A percentile compares a stretch with the other conserved stretches of the same genome.
phyloP scores from a whole-genome alignment of 140 eudicot species.

The Senecio squalidus region DNA sequence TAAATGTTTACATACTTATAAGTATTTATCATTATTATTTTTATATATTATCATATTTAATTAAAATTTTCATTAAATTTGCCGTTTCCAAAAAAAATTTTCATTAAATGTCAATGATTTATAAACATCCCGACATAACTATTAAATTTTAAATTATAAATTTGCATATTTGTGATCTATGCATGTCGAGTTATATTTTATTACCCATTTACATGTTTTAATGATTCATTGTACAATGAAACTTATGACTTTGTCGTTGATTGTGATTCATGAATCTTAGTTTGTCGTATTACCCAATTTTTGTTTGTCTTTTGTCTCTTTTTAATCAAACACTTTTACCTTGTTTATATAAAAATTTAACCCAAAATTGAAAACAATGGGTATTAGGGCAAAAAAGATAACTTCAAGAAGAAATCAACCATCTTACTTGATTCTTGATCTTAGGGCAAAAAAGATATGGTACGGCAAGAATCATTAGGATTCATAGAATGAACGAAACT shows the following conservation, averaged over 20 bases:
- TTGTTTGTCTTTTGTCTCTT: constrained; percentile 15
- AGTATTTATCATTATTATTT: not conserved
- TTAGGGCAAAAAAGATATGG: constrained; percentile 21
- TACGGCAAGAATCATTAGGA: constrained; percentile 19
- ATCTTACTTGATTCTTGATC: constrained; percentile 12
- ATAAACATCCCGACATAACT: no score
- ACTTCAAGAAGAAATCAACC: constrained; percentile 12
- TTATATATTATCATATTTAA: no score
- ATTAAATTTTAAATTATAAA: no score
- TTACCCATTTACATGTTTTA: not conserved
- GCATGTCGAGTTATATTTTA: no score
- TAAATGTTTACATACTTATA: not conserved
- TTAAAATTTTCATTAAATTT: no score
- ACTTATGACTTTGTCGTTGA: constrained; percentile 4
- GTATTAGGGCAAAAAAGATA: not conserved
- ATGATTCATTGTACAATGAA: constrained; percentile 14
- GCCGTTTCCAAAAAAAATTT: no score
- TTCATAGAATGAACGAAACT: constrained; percentile 17
- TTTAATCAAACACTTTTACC: constrained; percentile 5
- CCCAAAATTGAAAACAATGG: not conserved
- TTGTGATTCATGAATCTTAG: constrained; percentile 32
- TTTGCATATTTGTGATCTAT: no score
- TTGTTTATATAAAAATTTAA: not conserved
- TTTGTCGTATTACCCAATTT: constrained; percentile 5
- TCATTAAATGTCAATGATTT: no score